Percentiles rank a stretch among this genome's conserved stretches.
Conservation (phyloP, 2,329 filamentous ascomycete genomes). For the Aspergillus versicolor region DNA sequence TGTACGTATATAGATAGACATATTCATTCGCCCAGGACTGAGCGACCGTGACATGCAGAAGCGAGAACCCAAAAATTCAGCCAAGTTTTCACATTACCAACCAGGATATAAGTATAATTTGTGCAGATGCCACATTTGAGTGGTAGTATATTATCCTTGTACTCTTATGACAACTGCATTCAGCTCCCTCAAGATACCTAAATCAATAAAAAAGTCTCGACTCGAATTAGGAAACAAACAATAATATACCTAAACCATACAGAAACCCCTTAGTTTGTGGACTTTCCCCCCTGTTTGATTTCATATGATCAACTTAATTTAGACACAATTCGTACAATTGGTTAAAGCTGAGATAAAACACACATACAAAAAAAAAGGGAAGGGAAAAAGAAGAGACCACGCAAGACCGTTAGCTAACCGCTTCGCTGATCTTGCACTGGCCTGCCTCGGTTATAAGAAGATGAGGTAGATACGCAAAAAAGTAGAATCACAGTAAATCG, state of each 20-base stretch:
- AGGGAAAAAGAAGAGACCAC: conserved; percentile 5
- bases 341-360: conserved; percentile 2
- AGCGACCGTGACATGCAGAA: too few species aligned
- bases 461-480: conserved; percentile 4
- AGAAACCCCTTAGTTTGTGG: conserved; percentile 3
- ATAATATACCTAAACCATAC: conserved; percentile 6
- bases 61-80: too few species aligned
- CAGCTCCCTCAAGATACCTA: not conserved
- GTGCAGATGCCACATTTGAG: not conserved
- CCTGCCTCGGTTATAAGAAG: not conserved
- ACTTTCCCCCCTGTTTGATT: not conserved
- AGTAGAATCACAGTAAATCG: conserved; percentile 19
- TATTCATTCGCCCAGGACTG: too few species aligned
- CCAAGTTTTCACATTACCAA: too few species aligned
- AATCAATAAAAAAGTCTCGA: not conserved
- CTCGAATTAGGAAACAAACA: conserved; percentile 2
- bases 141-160: not conserved
- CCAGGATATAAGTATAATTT: too few species aligned
- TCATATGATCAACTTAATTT: conserved; percentile 2
- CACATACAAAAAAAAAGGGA: not conserved
- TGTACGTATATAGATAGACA: too few species aligned
- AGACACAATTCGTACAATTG: conserved; percentile 2
- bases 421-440: not conserved
- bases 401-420: not conserved
- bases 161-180: conserved; percentile 8